Evolutionary conservation across 257 asterid genomes (phyloP), one percentile per base, ranked within the genome.

Genomic region (Lavandula angustifolia): DNA sequence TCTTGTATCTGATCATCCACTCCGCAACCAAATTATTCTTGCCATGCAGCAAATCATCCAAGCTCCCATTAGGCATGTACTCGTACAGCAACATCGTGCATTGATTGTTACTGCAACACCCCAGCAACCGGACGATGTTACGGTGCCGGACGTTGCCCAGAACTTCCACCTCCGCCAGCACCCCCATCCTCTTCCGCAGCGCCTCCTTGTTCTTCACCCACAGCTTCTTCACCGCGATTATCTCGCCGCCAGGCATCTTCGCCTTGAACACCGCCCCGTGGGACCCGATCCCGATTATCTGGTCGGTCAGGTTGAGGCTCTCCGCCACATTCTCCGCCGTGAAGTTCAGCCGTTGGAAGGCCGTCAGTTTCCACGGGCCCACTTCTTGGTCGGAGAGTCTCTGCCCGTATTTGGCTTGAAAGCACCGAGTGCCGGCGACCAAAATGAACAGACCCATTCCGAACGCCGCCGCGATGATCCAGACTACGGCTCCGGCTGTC

Each of bases 51-150:
- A 89, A 62, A 38, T 89, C 91, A 34, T 87, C 94, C 13, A 91
- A 51, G 67, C 94, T 91, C 57, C 98, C 98, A 9, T 91, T 91
- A 3, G 94, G 95, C 98, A 91, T 91, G 83, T 86, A 91, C 69
- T 91, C 98, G 9, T 91, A 91, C 56, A 91, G 56, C 78, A 91
- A 44, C 96, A 89, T 87, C 0, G 96, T 85, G 9, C 87, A 76
- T 38, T 73, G 77, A 2, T 75, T 77, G 72, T 85, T 89, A 46
- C 79, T 80, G 43, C 94, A 87, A 72, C 96, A 87, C 2, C 96
- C 96, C 5, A 89, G 54, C 27, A 89, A 22, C 16, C 96, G 41
- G 9, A 92, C 96, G 1, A 92, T 92, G 72, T 92, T 92, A 0
- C 96, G 81, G 14, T 92, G 98, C 18, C 96, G 71, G 1, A 92